Percentiles rank a stretch among this genome's conserved stretches.
These are phyloP conservation scores for Dissophora ornata DNA, from an alignment of 192 early-diverging fungal genomes.

Conservation along the genomic window DNA sequence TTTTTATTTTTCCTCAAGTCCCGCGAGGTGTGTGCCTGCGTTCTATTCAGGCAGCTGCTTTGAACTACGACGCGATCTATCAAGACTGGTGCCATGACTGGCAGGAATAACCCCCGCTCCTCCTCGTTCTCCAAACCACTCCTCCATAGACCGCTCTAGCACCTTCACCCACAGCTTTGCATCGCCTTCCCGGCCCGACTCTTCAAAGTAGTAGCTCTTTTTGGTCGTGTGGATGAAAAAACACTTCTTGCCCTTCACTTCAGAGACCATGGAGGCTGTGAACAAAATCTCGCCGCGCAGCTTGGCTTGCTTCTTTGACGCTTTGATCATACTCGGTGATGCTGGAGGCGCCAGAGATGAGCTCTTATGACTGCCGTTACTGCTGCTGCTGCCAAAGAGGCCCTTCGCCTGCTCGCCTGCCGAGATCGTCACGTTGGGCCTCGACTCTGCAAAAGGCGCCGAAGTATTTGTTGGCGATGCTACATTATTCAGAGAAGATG, in stretches of 20 bases:
- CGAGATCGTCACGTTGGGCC: slow-evolving; percentile 6
- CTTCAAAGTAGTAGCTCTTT: slow-evolving; percentile 70
- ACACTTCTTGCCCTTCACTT: slow-evolving; percentile 68
- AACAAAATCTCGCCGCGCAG: slow-evolving; percentile 71
- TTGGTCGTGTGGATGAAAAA: slow-evolving; percentile 73
- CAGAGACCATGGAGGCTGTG: slow-evolving; percentile 65
- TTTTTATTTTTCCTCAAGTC: no score
- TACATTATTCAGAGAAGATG: neutral
- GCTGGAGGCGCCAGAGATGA: slow-evolving; percentile 8
- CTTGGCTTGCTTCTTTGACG: slow-evolving; percentile 57
- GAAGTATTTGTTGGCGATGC: neutral
- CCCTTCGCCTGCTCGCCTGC: neutral
- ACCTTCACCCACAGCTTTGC: slow-evolving; percentile 61
- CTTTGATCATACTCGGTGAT: slow-evolving; percentile 26
- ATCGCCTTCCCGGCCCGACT: slow-evolving; percentile 55
- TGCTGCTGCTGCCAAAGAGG: neutral
- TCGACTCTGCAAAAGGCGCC: neutral
- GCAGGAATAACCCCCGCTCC: neutral
- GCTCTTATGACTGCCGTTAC: neutral
- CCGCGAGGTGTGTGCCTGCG: no score
- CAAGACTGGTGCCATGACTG: neutral
- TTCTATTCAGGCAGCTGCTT: neutral
- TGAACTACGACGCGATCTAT: neutral
- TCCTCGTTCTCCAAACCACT: slow-evolving; percentile 39
- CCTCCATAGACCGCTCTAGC: slow-evolving; percentile 60